Conservation (phyloP, 2,329 filamentous ascomycete genomes). For the Myotisia sp. region DNA sequence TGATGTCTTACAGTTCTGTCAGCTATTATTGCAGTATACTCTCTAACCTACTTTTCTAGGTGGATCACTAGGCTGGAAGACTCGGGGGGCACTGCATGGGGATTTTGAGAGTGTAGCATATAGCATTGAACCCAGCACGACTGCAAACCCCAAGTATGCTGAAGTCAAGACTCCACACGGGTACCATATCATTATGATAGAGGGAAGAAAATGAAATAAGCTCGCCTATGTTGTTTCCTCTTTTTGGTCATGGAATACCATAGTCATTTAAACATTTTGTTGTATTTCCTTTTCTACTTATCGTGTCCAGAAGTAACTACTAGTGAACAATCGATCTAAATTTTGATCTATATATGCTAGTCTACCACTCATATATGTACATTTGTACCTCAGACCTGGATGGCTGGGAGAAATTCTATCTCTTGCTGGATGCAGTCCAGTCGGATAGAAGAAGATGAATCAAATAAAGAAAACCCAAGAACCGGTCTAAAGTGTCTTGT, state of each 20-base stretch:
- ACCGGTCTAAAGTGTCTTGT: not conserved
- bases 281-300: not conserved
- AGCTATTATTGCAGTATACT: not conserved
- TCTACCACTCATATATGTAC: too few species aligned
- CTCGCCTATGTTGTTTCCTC: not conserved
- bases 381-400: too few species aligned
- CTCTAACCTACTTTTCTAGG: constrained; percentile 25
- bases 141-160: constrained; percentile 44
- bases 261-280: not conserved
- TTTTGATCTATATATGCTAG: too few species aligned
- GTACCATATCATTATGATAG: constrained; percentile 57
- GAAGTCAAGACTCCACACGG: constrained; percentile 51
- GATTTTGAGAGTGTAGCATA: constrained; percentile 50
- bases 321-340: too few species aligned
- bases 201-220: constrained; percentile 48
- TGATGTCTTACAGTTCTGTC: not conserved
- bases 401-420: too few species aligned
- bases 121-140: constrained; percentile 47
- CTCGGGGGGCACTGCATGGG: constrained; percentile 40
- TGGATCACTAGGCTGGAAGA: constrained; percentile 50
- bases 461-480: not conserved
- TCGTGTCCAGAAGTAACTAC: not conserved
- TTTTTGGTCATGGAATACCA: not conserved
- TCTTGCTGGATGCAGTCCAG: constrained; percentile 3
- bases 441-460: not conserved